phyloP scores from a whole-genome alignment of 2,329 filamentous ascomycete species.

The Sporothrix luriei region DNA sequence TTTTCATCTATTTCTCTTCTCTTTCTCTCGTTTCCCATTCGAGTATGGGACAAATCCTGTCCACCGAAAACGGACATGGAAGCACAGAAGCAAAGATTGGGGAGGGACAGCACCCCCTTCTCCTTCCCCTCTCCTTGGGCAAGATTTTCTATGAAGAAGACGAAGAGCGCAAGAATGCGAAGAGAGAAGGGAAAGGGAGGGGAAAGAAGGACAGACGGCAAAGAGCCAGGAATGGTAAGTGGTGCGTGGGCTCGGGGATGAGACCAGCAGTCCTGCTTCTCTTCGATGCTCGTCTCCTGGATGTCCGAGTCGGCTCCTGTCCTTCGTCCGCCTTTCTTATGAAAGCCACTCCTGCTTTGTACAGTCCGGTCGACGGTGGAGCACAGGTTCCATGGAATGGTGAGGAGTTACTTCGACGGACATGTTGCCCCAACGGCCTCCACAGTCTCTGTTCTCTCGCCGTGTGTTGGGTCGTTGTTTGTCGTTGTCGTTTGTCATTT shows the following conservation, averaged over 20 bases:
- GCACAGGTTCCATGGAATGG: not conserved
- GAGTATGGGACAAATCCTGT: not conserved
- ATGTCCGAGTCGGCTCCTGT: not conserved
- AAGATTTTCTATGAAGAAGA: too few relatives aligned
- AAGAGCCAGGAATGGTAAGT: not conserved
- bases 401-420: not conserved
- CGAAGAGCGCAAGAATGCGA: too few relatives aligned
- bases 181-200: not conserved
- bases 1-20: not conserved
- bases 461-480: not conserved
- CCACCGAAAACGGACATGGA: slow-evolving; percentile 14
- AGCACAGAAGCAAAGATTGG: not conserved
- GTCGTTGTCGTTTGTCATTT: not conserved
- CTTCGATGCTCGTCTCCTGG: not conserved
- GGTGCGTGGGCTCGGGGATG: not conserved
- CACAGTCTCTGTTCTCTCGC: not conserved
- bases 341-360: not conserved
- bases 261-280: not conserved
- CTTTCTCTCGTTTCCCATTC: not conserved
- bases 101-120: not conserved
- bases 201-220: not conserved
- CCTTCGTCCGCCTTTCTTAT: not conserved
- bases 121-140: not conserved
- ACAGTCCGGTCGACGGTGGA: not conserved
- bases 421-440: not conserved